phyloP scores from a whole-genome alignment of 192 early-diverging fungal species.

The Coemansia sp. region DNA sequence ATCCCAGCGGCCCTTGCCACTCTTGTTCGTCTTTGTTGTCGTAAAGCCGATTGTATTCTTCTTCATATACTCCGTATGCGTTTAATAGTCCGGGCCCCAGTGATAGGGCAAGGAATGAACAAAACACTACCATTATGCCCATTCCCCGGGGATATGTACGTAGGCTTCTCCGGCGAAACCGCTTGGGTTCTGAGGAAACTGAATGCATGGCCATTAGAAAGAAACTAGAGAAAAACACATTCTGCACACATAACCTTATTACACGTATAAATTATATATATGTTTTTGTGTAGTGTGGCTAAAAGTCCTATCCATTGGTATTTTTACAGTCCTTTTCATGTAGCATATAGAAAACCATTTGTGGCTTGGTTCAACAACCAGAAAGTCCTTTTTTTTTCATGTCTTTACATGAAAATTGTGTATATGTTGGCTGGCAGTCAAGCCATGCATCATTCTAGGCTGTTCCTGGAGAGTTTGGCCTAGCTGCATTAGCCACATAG shows the following conservation, averaged over 20 bases:
- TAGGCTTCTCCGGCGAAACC: slow-evolving; percentile 41
- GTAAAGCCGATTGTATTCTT: slow-evolving; percentile 45
- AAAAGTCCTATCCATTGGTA: too few relatives aligned
- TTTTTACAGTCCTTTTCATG: too few relatives aligned
- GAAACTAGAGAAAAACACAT: background rate
- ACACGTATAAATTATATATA: too few relatives aligned
- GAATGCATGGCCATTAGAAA: background rate
- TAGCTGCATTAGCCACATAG: background rate
- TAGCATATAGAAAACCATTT: too few relatives aligned
- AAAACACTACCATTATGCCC: slow-evolving; percentile 44
- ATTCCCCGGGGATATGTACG: slow-evolving; percentile 35
- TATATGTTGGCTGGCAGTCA: too few relatives aligned
- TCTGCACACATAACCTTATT: too few relatives aligned
- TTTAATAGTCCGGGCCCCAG: slow-evolving; percentile 46
- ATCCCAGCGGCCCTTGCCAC: slow-evolving; percentile 20
- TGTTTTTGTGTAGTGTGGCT: too few relatives aligned
- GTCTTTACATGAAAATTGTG: too few relatives aligned
- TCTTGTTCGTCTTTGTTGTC: slow-evolving; percentile 38
- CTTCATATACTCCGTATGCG: slow-evolving; percentile 51
- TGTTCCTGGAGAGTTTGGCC: background rate
- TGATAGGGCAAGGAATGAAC: slow-evolving; percentile 41
- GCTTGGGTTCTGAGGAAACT: slow-evolving; percentile 2
- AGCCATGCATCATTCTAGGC: too few relatives aligned
- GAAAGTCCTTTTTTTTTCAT: too few relatives aligned
- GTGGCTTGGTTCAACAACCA: too few relatives aligned